Conservation (phyloP, 164 flowering plant genomes). For the Amborella trichopoda region DNA sequence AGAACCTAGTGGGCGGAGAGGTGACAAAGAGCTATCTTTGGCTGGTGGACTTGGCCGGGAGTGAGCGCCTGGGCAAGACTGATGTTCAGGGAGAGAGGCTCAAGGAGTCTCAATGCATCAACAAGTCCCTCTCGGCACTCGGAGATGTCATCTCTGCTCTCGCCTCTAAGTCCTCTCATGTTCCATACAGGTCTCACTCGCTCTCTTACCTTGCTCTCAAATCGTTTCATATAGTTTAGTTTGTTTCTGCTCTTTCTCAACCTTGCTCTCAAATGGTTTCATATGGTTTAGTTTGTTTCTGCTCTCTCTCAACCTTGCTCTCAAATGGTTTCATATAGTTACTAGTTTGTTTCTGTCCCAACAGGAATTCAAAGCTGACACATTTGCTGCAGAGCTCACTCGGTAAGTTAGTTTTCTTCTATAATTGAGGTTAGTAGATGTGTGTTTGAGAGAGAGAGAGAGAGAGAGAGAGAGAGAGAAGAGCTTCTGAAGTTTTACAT, state of each 20-base stretch:
- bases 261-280: no score
- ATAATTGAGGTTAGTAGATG: no score
- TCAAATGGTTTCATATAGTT: constrained; percentile 56
- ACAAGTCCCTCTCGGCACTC: constrained; percentile 70
- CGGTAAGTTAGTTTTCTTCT: no score
- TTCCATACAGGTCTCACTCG: constrained; percentile 80
- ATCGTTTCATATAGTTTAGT: no score
- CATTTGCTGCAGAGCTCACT: constrained; percentile 40
- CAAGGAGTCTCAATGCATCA: constrained; percentile 72
- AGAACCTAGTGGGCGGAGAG: neutral
- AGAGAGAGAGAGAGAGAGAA: no score
- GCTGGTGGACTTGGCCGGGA: constrained; percentile 9
- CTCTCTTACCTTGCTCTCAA: constrained; percentile 72
- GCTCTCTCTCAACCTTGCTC: no score
- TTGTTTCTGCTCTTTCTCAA: no score
- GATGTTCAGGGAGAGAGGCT: constrained; percentile 7
- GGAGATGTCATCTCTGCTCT: constrained; percentile 83
- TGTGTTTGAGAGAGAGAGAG: no score
- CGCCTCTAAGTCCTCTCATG: constrained; percentile 59
- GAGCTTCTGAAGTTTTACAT: no score
- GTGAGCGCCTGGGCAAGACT: constrained; percentile 8
- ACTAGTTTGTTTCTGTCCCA: no score
- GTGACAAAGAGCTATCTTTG: constrained; percentile 1
- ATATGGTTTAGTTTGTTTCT: no score
- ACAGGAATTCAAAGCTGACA: constrained; percentile 75